A percentile compares a stretch with the other conserved stretches of the same genome.
phyloP scores from a whole-genome alignment of 495 filamentous ascomycete species.

The Schizothecium vesticola region DNA sequence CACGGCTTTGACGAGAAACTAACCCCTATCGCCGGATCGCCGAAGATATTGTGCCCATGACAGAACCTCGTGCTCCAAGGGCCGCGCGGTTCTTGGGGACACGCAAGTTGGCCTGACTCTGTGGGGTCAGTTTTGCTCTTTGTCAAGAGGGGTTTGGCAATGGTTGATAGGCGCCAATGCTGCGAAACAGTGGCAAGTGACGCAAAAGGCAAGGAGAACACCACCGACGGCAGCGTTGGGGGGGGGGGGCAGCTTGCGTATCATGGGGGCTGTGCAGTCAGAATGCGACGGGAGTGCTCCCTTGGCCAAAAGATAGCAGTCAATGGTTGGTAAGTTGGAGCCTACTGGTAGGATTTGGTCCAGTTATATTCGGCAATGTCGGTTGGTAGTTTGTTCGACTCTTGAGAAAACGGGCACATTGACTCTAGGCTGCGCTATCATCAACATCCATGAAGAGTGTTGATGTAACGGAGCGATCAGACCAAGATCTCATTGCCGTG shows the following conservation, averaged over 20 bases:
- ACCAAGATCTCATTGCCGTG: not conserved
- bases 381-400: not conserved
- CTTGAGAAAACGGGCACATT: not conserved
- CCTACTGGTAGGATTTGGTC: not conserved
- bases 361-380: not conserved
- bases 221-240: not conserved
- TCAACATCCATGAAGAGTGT: no score
- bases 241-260: not conserved
- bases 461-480: not conserved
- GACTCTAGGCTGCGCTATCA: no score
- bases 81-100: not conserved
- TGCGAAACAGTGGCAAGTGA: not conserved
- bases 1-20: not conserved
- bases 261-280: not conserved
- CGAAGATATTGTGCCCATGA: not conserved
- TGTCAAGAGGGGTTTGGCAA: not conserved
- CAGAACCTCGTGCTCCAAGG: not conserved
- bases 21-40: not conserved
- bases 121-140: not conserved
- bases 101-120: not conserved
- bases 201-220: not conserved
- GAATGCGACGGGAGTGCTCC: not conserved
- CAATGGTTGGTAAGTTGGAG: not conserved
- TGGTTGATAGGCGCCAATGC: not conserved
- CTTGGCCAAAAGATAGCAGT: not conserved